These are phyloP conservation scores for Teunomyces gatunensis DNA, from an alignment of 805 yeast species.

Conservation along the genomic window DNA sequence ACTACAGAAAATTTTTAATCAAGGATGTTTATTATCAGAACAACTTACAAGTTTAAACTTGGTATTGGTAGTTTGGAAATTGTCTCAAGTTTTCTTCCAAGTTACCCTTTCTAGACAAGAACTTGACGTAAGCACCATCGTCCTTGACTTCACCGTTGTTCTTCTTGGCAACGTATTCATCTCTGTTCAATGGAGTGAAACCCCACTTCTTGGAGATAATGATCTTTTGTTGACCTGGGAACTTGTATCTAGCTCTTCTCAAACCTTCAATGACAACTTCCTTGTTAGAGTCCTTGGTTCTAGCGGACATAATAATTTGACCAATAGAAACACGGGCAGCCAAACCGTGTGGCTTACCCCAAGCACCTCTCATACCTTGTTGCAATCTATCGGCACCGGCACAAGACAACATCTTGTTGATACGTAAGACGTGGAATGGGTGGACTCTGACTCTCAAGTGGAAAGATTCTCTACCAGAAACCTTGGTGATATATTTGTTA, in stretches of 20 bases:
- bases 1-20: not conserved
- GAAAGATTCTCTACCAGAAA: constrained; percentile 99
- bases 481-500: constrained; percentile 97
- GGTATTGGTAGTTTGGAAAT: constrained; percentile 84
- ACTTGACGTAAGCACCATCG: constrained; percentile 99
- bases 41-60: constrained; percentile 31
- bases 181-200: constrained; percentile 99
- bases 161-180: constrained; percentile 90
- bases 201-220: constrained; percentile 99
- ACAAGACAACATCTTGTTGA: constrained; percentile 99
- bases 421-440: constrained; percentile 99
- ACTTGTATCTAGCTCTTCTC: constrained; percentile 99
- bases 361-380: constrained; percentile 99
- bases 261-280: constrained; percentile 97
- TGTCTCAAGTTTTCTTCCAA: constrained; percentile 85
- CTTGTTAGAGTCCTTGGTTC: constrained; percentile 98
- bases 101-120: constrained; percentile 95
- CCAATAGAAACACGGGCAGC: constrained; percentile 99
- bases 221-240: constrained; percentile 99
- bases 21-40: constrained; percentile 3
- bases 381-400: constrained; percentile 99
- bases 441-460: constrained; percentile 99
- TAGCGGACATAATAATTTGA: constrained; percentile 95
- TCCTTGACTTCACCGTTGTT: constrained; percentile 98
- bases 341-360: constrained; percentile 99